Evolutionary conservation across 805 yeast species (phyloP).

Genomic region (Maudiozyma pseudohumilis): DNA sequence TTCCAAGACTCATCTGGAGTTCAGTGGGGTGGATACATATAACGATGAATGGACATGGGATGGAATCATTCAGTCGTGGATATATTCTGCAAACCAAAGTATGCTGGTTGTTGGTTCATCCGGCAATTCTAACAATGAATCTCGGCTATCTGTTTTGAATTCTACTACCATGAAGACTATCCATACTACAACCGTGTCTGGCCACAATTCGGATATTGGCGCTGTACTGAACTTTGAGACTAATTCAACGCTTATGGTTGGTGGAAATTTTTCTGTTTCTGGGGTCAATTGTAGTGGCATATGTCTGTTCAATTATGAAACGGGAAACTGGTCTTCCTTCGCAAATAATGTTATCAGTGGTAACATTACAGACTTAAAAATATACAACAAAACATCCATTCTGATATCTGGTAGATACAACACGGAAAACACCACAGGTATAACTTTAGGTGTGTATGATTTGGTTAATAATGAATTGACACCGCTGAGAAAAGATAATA

Average conservation of each 20-base stretch:
- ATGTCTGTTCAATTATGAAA: slow-evolving; percentile 52
- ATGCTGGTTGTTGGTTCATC: slow-evolving; percentile 16
- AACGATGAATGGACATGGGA: slow-evolving; percentile 12
- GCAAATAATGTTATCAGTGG: slow-evolving; percentile 37
- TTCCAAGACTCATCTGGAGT: not conserved
- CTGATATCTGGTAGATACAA: slow-evolving; percentile 48
- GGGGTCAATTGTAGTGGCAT: slow-evolving; percentile 48
- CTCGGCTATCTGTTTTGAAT: slow-evolving; percentile 20
- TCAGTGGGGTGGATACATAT: slow-evolving; percentile 4
- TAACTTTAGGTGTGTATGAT: slow-evolving; percentile 35
- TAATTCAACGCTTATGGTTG: slow-evolving; percentile 41
- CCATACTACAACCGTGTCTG: slow-evolving; percentile 26
- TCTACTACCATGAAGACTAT: slow-evolving; percentile 40
- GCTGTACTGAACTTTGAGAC: slow-evolving; percentile 34
- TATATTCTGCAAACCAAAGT: slow-evolving; percentile 21
- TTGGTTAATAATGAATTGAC: slow-evolving; percentile 8
- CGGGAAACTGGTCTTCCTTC: slow-evolving; percentile 43
- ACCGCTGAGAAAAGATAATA: slow-evolving; percentile 8
- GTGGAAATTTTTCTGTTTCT: slow-evolving; percentile 62
- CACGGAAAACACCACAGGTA: slow-evolving; percentile 29
- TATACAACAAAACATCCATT: slow-evolving; percentile 32
- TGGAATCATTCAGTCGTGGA: slow-evolving; percentile 14
- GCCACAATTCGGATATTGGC: slow-evolving; percentile 32
- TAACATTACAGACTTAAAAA: slow-evolving; percentile 42
- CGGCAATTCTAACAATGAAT: not conserved